phyloP scores from a whole-genome alignment of 208 protist species.

The Porcisia hertigi region DNA sequence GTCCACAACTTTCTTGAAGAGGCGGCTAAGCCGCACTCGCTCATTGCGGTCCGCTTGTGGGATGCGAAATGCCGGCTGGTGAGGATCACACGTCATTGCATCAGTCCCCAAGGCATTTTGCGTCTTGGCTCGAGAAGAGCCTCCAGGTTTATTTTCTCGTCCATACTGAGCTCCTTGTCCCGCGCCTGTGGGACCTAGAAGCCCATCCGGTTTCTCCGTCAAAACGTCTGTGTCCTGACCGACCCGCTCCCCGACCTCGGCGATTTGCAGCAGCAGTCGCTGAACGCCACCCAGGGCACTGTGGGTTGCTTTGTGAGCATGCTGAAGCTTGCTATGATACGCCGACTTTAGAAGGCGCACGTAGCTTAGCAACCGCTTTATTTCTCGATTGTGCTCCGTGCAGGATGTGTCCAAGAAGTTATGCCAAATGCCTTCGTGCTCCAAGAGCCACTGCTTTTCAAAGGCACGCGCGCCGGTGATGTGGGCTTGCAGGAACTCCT shows the following conservation, averaged over 20 bases:
- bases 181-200: background rate
- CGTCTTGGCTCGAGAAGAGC: background rate
- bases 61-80: conserved; percentile 25
- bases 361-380: conserved; percentile 34
- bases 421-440: conserved; percentile 28
- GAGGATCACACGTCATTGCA: conserved; percentile 12
- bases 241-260: conserved; percentile 25
- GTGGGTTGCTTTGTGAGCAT: conserved; percentile 28
- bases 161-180: background rate
- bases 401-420: conserved; percentile 37
- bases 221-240: conserved; percentile 35
- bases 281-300: conserved; percentile 31
- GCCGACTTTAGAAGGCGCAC: conserved; percentile 18
- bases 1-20: conserved; percentile 26
- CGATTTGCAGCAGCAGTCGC: conserved; percentile 34
- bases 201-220: conserved; percentile 7
- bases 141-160: background rate
- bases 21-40: conserved; percentile 8
- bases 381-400: conserved; percentile 39
- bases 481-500: conserved; percentile 37
- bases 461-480: conserved; percentile 20
- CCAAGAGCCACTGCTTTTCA: conserved; percentile 23
- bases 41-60: conserved; percentile 10
- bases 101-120: conserved; percentile 24
- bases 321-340: conserved; percentile 29